Evolutionary conservation across 2,329 filamentous ascomycete genomes (phyloP).

Genomic region (Aspergillus japonicus): DNA sequence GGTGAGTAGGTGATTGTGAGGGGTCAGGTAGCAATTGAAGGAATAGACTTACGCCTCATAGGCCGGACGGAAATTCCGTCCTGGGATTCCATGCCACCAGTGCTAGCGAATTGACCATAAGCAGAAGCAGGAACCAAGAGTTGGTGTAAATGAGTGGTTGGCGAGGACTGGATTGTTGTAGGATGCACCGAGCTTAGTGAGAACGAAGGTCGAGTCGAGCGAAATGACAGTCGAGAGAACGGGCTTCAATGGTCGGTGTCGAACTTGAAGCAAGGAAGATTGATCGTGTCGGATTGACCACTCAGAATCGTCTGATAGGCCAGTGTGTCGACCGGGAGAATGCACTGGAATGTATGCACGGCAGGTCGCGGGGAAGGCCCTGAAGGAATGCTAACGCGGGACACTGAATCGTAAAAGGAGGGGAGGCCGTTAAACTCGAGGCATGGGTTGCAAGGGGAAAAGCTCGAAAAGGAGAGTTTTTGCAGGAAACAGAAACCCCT

Average conservation of each 20-base stretch:
- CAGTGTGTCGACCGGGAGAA: constrained; percentile 36
- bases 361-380: constrained; percentile 24
- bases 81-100: constrained; percentile 43
- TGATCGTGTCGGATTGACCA: constrained; percentile 16
- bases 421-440: constrained; percentile 17
- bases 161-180: neutral
- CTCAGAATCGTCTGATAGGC: constrained; percentile 17
- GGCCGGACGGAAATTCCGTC: constrained; percentile 59
- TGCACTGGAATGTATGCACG: constrained; percentile 27
- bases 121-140: constrained; percentile 15
- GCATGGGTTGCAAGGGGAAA: constrained; percentile 7
- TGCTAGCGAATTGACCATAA: constrained; percentile 31
- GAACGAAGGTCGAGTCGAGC: neutral
- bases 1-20: constrained; percentile 16
- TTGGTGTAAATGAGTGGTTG: neutral
- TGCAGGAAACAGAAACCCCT: neutral
- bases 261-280: constrained; percentile 16
- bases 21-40: neutral
- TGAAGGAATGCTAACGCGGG: constrained; percentile 30
- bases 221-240: constrained; percentile 7
- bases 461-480: neutral
- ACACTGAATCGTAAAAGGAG: constrained; percentile 13
- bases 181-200: constrained; percentile 3
- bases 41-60: constrained; percentile 64
- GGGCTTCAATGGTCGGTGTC: constrained; percentile 7